Percentiles rank a stretch among this genome's conserved stretches.
Evolutionary conservation across 495 filamentous ascomycete genomes (phyloP).

Genomic region (Daldinia grandis): DNA sequence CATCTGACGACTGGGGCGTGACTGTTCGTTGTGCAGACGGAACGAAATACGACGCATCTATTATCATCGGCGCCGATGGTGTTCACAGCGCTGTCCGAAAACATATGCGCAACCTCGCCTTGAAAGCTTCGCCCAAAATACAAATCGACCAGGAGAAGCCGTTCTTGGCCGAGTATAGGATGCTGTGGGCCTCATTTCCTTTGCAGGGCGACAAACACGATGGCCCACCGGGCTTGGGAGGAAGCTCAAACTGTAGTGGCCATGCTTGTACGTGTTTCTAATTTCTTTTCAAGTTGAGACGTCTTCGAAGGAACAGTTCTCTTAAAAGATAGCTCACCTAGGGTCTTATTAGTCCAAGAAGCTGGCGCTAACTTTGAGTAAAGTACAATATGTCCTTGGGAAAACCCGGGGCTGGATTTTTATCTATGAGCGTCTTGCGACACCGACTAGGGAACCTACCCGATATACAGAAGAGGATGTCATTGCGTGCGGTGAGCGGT

Average conservation of each 20-base stretch:
- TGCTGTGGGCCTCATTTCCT: slow-evolving; percentile 29
- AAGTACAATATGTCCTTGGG: slow-evolving; percentile 37
- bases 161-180: slow-evolving; percentile 23
- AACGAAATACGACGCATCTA: slow-evolving; percentile 46
- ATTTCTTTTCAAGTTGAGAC: not conserved
- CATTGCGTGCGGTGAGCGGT: slow-evolving; percentile 41
- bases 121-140: slow-evolving; percentile 24
- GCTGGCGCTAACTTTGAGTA: not conserved
- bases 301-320: too few species aligned
- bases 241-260: not conserved
- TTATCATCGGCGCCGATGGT: slow-evolving; percentile 62
- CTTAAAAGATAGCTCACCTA: not conserved
- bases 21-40: slow-evolving; percentile 49
- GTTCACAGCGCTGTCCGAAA: slow-evolving; percentile 53
- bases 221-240: not conserved
- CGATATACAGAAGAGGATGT: slow-evolving; percentile 47
- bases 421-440: slow-evolving; percentile 46
- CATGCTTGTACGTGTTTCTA: not conserved
- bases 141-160: slow-evolving; percentile 31
- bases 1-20: slow-evolving; percentile 27
- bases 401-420: slow-evolving; percentile 48
- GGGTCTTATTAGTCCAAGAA: not conserved
- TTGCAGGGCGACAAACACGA: slow-evolving; percentile 1
- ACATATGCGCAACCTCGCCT: slow-evolving; percentile 46
- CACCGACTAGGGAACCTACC: slow-evolving; percentile 39